Conservation (phyloP, 805 yeast species). For the Lipomyces orientalis region DNA sequence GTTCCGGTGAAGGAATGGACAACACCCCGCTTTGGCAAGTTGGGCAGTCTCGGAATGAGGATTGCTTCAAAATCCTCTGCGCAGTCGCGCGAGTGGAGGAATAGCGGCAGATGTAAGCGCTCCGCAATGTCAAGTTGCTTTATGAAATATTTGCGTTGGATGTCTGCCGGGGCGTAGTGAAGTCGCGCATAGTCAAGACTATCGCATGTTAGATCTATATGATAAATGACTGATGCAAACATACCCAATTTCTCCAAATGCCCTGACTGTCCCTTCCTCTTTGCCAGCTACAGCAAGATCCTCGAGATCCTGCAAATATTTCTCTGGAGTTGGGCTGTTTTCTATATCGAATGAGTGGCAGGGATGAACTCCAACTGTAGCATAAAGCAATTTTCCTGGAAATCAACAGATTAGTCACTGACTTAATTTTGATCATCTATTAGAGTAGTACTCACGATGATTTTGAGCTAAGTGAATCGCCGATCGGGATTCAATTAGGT, state of each 20-base stretch:
- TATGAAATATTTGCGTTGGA: conserved; percentile 71
- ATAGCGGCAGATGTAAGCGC: conserved; percentile 68
- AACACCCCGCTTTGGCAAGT: conserved; percentile 65
- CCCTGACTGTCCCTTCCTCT: conserved; percentile 62
- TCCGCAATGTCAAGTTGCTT: conserved; percentile 72
- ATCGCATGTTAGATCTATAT: background rate
- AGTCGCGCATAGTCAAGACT: conserved; percentile 88
- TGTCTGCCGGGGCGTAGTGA: conserved; percentile 69
- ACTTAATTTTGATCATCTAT: background rate
- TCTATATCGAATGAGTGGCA: conserved; percentile 72
- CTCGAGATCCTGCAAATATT: conserved; percentile 57
- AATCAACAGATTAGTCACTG: background rate
- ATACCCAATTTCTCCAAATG: conserved; percentile 91
- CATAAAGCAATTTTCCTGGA: conserved; percentile 42
- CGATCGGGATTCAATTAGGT: conserved; percentile 66
- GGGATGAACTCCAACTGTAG: conserved; percentile 96
- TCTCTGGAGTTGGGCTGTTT: conserved; percentile 44
- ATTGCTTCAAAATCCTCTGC: conserved; percentile 76
- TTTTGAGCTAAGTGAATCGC: conserved; percentile 62
- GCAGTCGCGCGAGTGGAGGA: conserved; percentile 88
- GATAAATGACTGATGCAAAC: background rate
- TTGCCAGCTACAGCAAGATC: conserved; percentile 56
- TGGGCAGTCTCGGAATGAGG: conserved; percentile 64
- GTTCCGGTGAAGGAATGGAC: conserved; percentile 96
- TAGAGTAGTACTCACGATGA: conserved; percentile 40